These are phyloP conservation scores for Aspergillus biplanus DNA, from an alignment of 495 filamentous ascomycete species.

Conservation along the genomic window DNA sequence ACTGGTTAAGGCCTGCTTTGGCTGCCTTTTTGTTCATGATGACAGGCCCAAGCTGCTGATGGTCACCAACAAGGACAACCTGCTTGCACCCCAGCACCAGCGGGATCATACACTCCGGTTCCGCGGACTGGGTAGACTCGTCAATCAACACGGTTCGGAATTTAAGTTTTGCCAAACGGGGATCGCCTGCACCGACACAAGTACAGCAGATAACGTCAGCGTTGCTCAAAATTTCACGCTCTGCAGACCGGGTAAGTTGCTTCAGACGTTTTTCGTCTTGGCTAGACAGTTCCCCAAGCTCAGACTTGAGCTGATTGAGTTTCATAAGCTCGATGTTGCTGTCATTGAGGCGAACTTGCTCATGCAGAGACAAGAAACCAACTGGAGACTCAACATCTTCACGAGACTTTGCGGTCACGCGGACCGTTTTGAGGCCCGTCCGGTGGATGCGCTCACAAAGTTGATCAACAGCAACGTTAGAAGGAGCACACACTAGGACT, in stretches of 20 bases:
- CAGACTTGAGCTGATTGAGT: conserved; percentile 86
- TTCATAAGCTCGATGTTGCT: conserved; percentile 92
- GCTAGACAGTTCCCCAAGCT: conserved; percentile 89
- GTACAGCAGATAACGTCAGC: conserved; percentile 99
- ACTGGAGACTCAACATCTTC: conserved; percentile 98
- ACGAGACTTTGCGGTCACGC: conserved; percentile 95
- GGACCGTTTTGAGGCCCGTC: conserved; percentile 95
- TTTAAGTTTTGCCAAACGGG: conserved; percentile 91
- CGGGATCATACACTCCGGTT: conserved; percentile 99
- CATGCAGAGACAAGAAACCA: conserved; percentile 90
- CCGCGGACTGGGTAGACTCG: conserved; percentile 97
- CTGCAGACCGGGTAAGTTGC: conserved; percentile 87
- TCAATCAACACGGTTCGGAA: conserved; percentile 98
- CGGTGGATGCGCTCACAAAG: conserved; percentile 96
- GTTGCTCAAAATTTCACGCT: conserved; percentile 93
- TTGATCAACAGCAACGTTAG: conserved; percentile 98
- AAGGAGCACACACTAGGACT: conserved; percentile 94
- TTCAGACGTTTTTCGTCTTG: conserved; percentile 99
- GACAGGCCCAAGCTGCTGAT: conserved; percentile 96
- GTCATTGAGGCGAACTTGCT: conserved; percentile 97
- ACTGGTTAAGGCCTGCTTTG: conserved; percentile 96
- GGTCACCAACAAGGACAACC: conserved; percentile 95
- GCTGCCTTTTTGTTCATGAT: conserved; percentile 99
- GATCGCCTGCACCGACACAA: conserved; percentile 96
- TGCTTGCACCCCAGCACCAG: conserved; percentile 98